These are phyloP conservation scores for Kandelia obovata DNA, from an alignment of 345 rosid species.

Conservation along the genomic window DNA sequence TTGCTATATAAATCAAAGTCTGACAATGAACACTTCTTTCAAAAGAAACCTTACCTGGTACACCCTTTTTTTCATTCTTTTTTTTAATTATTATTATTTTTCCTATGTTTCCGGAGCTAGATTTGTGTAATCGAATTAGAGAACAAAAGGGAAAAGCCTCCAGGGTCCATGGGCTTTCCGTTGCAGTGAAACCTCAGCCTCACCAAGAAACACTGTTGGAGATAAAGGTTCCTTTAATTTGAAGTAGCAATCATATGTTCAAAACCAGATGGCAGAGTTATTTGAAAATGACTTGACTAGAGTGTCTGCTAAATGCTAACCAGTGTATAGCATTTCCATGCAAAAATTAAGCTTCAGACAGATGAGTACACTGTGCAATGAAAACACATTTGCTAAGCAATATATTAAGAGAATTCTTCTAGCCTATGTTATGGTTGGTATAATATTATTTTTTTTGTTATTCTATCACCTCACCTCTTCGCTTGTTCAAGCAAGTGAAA, in stretches of 20 bases:
- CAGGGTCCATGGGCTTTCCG: neutral
- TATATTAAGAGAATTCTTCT: too few species aligned
- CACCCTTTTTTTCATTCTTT: neutral
- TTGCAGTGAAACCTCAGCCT: slow-evolving; percentile 17
- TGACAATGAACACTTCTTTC: neutral
- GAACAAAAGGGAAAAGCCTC: neutral
- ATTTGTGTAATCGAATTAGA: neutral
- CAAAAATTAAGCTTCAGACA: too few species aligned
- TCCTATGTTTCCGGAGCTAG: neutral
- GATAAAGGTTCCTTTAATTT: slow-evolving; percentile 42
- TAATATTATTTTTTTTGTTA: too few species aligned
- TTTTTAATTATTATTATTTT: neutral
- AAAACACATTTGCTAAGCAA: too few species aligned
- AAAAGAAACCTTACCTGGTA: neutral
- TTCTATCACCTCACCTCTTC: too few species aligned
- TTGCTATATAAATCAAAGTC: neutral
- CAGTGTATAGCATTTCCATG: neutral
- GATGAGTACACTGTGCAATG: too few species aligned
- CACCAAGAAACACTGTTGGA: slow-evolving; percentile 19
- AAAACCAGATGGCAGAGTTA: slow-evolving; percentile 24
- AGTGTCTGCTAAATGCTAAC: neutral
- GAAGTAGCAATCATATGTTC: slow-evolving; percentile 29
- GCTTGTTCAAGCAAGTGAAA: too few species aligned
- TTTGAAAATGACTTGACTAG: slow-evolving; percentile 42
- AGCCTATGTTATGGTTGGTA: too few species aligned